Conservation (phyloP, 495 filamentous ascomycete genomes). For the Hyaloscypha hepaticicola region DNA sequence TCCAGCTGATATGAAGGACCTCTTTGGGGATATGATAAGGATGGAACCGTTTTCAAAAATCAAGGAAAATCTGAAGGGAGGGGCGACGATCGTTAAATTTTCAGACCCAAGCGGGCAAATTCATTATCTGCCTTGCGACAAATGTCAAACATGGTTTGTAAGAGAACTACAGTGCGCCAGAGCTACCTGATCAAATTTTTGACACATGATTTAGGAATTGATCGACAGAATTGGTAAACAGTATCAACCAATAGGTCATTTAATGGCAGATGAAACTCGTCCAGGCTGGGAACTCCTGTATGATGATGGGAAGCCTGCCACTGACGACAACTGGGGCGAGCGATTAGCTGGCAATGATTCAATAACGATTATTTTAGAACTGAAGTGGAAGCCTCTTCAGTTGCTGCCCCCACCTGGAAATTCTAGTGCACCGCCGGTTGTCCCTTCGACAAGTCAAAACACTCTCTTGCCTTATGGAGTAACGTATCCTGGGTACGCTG, state of each 20-base stretch:
- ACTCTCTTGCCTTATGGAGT: background rate
- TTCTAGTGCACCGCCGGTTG: background rate
- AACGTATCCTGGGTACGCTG: background rate
- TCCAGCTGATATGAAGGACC: background rate
- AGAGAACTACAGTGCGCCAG: background rate
- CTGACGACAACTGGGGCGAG: background rate
- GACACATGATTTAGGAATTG: background rate
- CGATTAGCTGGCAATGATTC: background rate
- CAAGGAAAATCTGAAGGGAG: background rate
- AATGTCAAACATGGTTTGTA: background rate
- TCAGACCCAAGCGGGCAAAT: background rate
- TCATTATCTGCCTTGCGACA: background rate
- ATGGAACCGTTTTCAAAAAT: background rate
- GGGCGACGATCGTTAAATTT: background rate
- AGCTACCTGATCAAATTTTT: background rate
- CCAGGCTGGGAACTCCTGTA: background rate
- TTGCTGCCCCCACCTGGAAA: background rate
- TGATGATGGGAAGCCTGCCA: background rate
- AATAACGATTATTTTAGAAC: background rate
- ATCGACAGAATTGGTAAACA: background rate
- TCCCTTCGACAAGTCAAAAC: background rate
- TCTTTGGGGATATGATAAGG: background rate
- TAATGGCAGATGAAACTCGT: background rate
- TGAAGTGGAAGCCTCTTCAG: background rate
- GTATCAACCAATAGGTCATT: background rate